A percentile compares a stretch with the other conserved stretches of the same genome.
Conservation (phyloP, 768 basidiomycete genomes). For the Suillus alpinus region DNA sequence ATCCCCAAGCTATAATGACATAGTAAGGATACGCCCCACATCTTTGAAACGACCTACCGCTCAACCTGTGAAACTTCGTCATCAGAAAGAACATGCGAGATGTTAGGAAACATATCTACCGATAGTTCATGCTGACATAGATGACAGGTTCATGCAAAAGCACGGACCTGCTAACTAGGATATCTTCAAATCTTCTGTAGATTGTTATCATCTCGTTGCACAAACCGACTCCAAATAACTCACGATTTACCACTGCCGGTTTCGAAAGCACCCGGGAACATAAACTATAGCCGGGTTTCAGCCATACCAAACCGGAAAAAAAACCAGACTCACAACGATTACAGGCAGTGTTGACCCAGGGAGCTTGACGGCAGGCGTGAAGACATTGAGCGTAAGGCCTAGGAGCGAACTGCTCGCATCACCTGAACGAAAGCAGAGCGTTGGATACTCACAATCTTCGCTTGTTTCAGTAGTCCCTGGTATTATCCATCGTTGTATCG, state of each 20-base stretch:
- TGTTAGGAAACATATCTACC: background rate
- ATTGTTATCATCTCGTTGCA: background rate
- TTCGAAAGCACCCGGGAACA: background rate
- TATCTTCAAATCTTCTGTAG: conserved; percentile 8
- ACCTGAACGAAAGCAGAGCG: background rate
- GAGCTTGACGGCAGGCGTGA: conserved; percentile 16
- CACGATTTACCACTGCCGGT: background rate
- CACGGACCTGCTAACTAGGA: conserved; percentile 19
- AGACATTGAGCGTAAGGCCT: conserved; percentile 23
- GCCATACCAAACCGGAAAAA: background rate
- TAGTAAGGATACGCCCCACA: background rate
- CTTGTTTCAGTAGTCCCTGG: conserved; percentile 33
- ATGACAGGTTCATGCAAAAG: conserved; percentile 15
- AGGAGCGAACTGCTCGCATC: conserved; percentile 8
- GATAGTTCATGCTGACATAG: conserved; percentile 4
- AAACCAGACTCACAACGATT: conserved; percentile 16
- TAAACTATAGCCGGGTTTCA: background rate
- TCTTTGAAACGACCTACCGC: conserved; percentile 11
- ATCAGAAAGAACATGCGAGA: conserved; percentile 9
- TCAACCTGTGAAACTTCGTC: conserved; percentile 3
- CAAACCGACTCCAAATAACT: background rate
- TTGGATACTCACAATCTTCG: conserved; percentile 46
- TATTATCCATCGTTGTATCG: conserved; percentile 28
- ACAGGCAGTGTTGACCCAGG: conserved; percentile 17
- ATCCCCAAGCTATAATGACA: conserved; percentile 21